phyloP scores from a whole-genome alignment of 2,329 filamentous ascomycete species.

The Claviceps sp. region DNA sequence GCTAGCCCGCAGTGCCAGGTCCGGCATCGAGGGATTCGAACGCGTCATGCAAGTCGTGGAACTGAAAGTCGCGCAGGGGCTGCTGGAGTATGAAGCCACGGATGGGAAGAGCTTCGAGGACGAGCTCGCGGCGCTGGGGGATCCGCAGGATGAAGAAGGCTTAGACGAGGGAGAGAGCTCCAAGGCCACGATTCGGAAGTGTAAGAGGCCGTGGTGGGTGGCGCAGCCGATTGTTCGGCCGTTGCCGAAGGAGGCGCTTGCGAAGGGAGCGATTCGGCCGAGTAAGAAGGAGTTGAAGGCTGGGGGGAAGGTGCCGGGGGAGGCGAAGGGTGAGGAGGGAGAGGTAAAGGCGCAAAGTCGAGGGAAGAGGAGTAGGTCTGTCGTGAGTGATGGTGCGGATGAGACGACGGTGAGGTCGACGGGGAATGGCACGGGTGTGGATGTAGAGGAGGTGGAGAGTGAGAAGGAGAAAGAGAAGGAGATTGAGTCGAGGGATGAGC shows the following conservation, averaged over 20 bases:
- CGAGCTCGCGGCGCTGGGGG: conserved; percentile 15
- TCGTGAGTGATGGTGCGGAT: conserved; percentile 17
- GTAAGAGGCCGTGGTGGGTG: conserved; percentile 78
- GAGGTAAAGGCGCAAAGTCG: conserved; percentile 16
- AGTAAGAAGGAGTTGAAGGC: conserved; percentile 51
- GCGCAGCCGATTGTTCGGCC: conserved; percentile 79
- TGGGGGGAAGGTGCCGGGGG: conserved; percentile 3
- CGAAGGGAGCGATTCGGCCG: conserved; percentile 61
- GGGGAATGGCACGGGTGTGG: neutral
- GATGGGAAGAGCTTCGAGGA: conserved; percentile 35
- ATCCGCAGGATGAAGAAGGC: conserved; percentile 17
- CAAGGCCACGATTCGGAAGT: conserved; percentile 54
- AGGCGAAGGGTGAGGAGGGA: conserved; percentile 17
- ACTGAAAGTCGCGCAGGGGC: conserved; percentile 54
- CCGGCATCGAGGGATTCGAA: conserved; percentile 67
- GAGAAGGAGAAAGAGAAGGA: neutral
- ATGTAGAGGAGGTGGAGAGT: neutral
- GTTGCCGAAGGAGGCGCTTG: conserved; percentile 73
- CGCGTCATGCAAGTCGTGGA: conserved; percentile 65
- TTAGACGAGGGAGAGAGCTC: conserved; percentile 43
- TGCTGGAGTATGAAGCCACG: conserved; percentile 51
- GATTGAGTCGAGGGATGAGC: neutral
- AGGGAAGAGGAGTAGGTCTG: no score
- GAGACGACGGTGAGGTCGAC: conserved; percentile 5
- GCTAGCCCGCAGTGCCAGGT: conserved; percentile 54